Evolutionary conservation across 2,329 filamentous ascomycete species (phyloP).

Genomic region (Eurotiales sp.): DNA sequence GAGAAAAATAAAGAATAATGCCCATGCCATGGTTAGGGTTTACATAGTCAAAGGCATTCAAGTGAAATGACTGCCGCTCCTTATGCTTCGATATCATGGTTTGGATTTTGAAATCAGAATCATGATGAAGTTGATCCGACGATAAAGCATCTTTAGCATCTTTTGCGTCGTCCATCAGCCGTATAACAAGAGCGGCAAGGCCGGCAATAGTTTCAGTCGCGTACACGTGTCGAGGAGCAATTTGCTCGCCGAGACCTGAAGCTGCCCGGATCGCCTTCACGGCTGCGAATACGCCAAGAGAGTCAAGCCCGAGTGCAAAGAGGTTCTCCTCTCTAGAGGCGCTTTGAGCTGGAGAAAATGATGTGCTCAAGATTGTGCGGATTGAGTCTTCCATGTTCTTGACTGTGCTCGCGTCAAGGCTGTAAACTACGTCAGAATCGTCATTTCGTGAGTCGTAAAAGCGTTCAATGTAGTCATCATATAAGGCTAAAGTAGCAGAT

Average conservation of each 20-base stretch:
- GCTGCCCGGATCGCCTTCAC: neutral
- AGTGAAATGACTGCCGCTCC: neutral
- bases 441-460: conserved; percentile 6
- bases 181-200: neutral
- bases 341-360: neutral
- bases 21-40: conserved; percentile 11
- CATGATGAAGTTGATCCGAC: neutral
- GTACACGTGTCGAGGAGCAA: conserved; percentile 7
- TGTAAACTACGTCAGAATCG: neutral
- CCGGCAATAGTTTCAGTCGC: conserved; percentile 1
- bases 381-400: neutral
- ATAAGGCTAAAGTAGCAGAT: conserved; percentile 2
- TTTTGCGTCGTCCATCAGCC: neutral
- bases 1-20: conserved; percentile 6
- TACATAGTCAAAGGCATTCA: conserved; percentile 9
- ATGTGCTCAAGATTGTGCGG: neutral
- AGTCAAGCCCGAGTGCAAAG: conserved; percentile 1
- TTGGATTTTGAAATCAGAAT: neutral
- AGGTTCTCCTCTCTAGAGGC: neutral
- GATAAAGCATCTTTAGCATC: neutral
- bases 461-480: conserved; percentile 10
- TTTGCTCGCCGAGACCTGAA: neutral
- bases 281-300: conserved; percentile 4
- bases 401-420: neutral
- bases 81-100: neutral